Evolutionary conservation across 176 grass and related monocot species (phyloP), one percentile per base, ranked within the genome.

Genomic region (Triticum monococcum): DNA sequence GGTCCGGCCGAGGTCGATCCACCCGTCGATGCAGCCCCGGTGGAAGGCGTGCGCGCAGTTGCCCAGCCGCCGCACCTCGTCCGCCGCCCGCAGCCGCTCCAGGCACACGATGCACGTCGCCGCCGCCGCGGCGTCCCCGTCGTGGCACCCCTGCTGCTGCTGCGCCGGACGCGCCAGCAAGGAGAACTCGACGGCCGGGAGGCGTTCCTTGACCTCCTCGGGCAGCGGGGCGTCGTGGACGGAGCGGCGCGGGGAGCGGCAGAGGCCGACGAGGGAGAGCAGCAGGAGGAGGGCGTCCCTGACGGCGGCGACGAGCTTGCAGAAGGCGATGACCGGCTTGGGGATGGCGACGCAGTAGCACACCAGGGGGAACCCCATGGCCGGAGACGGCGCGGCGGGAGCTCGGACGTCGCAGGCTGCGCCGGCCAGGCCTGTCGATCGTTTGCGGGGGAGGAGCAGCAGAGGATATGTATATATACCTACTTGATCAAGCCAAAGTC

Each of bases 31-130:
- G 89, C 92, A 97, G 67, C 26, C 48, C 65, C 78, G 79, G 86
- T 97, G 95, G 89, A 93, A 97, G 28, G 86, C 89, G 69, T 97
- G 95, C 41, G 61, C 30, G 41, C 92, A 97, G 84, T 90, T 91
- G 50, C 89, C 91, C 13, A 95, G 91, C 85, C 84, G 82, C 68
- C 95, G 86, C 25, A 95, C 87, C 72, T 91, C 62, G 64, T 91
- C 91, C 22, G 30, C 1, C 54, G 54, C 70, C 68, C 88, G 66
- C 85, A 95, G 35, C 75, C 8, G 28, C 70, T 94, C 89, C 89
- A 97, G 88, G 85, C 92, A 95, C 61, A 97, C 85, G 65, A 89
- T 92, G 85, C 95, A 97, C 2, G 81, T n/a, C 40, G 65, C 0
- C 24, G 40, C 24, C 11, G 22, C 38, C 0, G 68, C 80, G 7